These are phyloP conservation scores for Malassezia furfur DNA, from an alignment of 1,284 basidiomycete genomes.

Conservation along the genomic window DNA sequence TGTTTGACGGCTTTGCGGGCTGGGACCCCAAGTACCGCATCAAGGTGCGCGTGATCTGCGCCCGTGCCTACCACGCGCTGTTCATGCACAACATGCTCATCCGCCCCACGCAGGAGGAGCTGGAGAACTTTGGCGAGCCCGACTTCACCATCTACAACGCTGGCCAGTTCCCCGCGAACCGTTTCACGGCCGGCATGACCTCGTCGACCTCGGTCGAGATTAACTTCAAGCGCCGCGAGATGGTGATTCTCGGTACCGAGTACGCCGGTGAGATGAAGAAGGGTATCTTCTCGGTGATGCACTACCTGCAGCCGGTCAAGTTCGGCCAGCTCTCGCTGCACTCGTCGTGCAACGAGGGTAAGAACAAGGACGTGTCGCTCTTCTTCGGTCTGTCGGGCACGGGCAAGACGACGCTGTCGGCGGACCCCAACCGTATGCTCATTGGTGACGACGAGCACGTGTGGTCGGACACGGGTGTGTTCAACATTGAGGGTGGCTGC, in stretches of 20 bases:
- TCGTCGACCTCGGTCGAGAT: constrained; percentile 97
- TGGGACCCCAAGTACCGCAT: constrained; percentile 99
- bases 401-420: constrained; percentile 65
- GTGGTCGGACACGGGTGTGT: constrained; percentile 62
- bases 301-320: constrained; percentile 98
- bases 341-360: constrained; percentile 96
- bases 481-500: constrained; percentile 99
- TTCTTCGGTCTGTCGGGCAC: constrained; percentile 99
- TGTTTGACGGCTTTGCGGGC: constrained; percentile 94
- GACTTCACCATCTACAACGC: constrained; percentile 99
- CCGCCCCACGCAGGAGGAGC: constrained; percentile 87
- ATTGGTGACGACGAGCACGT: constrained; percentile 49
- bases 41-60: constrained; percentile 98
- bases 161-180: constrained; percentile 98
- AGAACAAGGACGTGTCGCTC: constrained; percentile 82
- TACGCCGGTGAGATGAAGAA: constrained; percentile 99
- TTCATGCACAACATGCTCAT: constrained; percentile 97
- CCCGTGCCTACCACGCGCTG: constrained; percentile 94
- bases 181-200: constrained; percentile 99
- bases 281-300: constrained; percentile 99
- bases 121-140: constrained; percentile 90
- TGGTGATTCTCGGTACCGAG: constrained; percentile 99
- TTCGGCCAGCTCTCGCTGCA: constrained; percentile 96
- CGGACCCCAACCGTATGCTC: constrained; percentile 39
- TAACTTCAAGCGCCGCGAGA: constrained; percentile 99